Evolutionary conservation across 305 asterid species (phyloP), one percentile per base, ranked within the genome.

Genomic region (Lippia alba): DNA sequence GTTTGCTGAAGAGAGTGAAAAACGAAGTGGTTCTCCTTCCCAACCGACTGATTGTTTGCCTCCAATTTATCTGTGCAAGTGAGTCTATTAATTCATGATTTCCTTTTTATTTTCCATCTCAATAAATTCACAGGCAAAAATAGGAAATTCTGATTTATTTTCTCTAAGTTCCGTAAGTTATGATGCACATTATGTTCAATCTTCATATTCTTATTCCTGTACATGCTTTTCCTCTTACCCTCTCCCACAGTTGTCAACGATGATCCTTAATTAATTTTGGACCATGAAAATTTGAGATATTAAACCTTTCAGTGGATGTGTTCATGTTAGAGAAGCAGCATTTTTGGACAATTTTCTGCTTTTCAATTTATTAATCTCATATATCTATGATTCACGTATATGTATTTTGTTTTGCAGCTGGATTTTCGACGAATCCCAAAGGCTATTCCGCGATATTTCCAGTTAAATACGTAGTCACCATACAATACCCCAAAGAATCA

Each of bases 41-140:
- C 85, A 68, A 66, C 81, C 46, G 53, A 78, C 67, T 67, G 86
- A 80, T 67, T 73, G 66, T 63, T 74, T 84, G 73, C 89, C 79
- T 54, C 96, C 96, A 50, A 83, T 85, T 72, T 95, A 81, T 74
- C 70, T 95, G 70, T 92, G 99, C 99, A 92, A 89, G 99, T 95
- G 80, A 65, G 99, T 76, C 67, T 49, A 56, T 67, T 67, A 46
- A 40, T 56, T 24, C 20, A 55, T 0, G 56, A 36, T 36, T 50
- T 15, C 20, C 55, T 7, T 49, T 49, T 49, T 50, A 50, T 8
- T 50, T 50, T 18, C 19, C 56, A 50, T 20, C 20, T 50, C 54
- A 15, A 14, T n/a, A 5, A 50, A 14, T 50, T 50, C 30, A 9
- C 45, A 5, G 45, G 45, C 10, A 9, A 39, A 5, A 39, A 39